Evolutionary conservation across 441 rosid genomes (phyloP).

Genomic region (Hypseocharis bilobata): DNA sequence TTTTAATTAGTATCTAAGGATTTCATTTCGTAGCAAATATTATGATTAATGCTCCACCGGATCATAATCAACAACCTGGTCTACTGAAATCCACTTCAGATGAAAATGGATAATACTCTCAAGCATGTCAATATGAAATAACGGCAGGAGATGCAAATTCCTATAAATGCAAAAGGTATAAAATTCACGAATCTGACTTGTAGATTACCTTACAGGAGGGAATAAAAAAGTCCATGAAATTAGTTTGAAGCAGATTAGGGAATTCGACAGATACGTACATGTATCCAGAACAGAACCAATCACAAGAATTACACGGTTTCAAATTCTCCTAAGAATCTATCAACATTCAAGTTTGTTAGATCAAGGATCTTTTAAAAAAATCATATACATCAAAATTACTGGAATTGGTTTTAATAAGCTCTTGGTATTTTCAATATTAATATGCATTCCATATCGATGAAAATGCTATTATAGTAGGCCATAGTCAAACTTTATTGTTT

Average conservation of each 20-base stretch:
- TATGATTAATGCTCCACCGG: not conserved
- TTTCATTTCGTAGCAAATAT: conserved; percentile 4
- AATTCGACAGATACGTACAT: too few relatives aligned
- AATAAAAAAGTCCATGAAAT: too few relatives aligned
- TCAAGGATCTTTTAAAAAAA: not conserved
- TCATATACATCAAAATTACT: not conserved
- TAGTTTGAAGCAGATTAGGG: too few relatives aligned
- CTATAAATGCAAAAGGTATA: not conserved
- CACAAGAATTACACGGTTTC: too few relatives aligned
- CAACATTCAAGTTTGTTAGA: too few relatives aligned
- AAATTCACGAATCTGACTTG: too few relatives aligned
- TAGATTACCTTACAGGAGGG: too few relatives aligned
- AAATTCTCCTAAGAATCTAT: too few relatives aligned
- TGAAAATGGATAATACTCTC: not conserved
- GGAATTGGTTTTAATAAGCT: not conserved
- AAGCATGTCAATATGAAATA: not conserved
- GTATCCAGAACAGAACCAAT: too few relatives aligned
- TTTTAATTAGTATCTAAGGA: conserved; percentile 14
- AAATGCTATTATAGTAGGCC: not conserved
- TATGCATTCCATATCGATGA: not conserved
- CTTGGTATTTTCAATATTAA: not conserved
- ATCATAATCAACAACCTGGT: not conserved
- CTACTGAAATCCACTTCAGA: conserved; percentile 2
- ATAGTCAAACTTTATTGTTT: not conserved
- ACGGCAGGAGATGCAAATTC: not conserved